Conservation (phyloP, 768 basidiomycete genomes). For the Lentinula boryana region DNA sequence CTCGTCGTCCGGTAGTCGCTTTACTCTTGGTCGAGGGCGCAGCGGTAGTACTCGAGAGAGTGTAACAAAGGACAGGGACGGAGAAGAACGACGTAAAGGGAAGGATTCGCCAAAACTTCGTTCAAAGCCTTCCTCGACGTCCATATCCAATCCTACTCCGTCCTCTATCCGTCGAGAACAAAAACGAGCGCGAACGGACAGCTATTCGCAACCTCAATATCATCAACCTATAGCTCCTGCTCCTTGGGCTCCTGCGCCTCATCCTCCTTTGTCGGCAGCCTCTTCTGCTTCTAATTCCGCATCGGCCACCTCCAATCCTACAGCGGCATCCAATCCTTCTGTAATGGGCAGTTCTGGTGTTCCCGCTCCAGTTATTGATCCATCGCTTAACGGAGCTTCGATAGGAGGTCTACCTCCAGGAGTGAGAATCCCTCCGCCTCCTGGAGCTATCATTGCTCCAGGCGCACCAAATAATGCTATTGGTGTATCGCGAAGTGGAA, state of each 20-base stretch:
- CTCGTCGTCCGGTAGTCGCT: neutral
- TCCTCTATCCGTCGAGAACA: neutral
- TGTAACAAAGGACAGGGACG: neutral
- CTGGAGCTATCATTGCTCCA: constrained; percentile 13
- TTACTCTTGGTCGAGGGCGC: neutral
- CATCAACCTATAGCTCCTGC: constrained; percentile 7
- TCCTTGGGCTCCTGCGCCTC: constrained; percentile 4
- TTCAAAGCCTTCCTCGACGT: neutral
- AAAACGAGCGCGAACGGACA: neutral
- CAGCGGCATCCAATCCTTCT: neutral
- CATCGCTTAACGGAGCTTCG: neutral
- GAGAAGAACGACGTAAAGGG: neutral
- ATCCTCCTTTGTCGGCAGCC: neutral
- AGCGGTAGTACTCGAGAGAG: neutral
- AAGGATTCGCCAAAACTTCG: neutral
- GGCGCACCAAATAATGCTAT: neutral
- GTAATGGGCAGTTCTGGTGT: neutral
- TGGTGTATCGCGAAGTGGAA: neutral
- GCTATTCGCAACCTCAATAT: constrained; percentile 1
- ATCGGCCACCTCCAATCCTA: neutral
- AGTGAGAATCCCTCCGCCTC: constrained; percentile 13
- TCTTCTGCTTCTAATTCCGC: neutral
- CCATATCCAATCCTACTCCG: neutral
- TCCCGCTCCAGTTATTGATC: neutral
- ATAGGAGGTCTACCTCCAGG: constrained; percentile 5